Evolutionary conservation across 768 basidiomycete genomes (phyloP), one percentile per base, ranked within the genome.

Genomic region (Suillus tomentosus): DNA sequence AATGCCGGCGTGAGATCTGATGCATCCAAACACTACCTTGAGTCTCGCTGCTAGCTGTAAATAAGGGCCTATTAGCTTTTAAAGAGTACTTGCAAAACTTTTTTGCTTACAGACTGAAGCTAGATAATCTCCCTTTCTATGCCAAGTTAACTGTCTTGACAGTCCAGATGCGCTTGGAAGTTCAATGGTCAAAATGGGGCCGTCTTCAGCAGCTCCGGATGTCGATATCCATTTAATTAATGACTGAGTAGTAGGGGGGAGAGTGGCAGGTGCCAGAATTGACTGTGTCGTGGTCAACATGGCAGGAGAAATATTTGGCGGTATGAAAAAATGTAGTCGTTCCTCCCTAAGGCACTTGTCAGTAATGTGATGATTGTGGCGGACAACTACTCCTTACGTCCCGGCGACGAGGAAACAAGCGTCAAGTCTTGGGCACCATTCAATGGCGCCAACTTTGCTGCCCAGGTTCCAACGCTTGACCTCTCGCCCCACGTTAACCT

Each of bases 21-120:
- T 99, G 97, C 60, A 99, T 97, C 87, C 96, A 95, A 36, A 98
- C 92, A 53, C 88, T 87, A 42, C 91, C 89, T 73, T 94, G 91
- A 40, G 82, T 84, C 58, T 88, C 91, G 67, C 81, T 83, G 68
- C 79, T 84, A 17, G 89, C 89, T 91, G 66, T 31, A 39, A 27
- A 68, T 19, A 56, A 63, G 65, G 63, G 63, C 54, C 64, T 58
- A 66, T 17, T 67, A 63, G 37, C 11, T 36, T 61, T 61, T 22
- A 8, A 40, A 37, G 24, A n/a, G 7, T 34, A 37, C 6, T 39
- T 43, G 17, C 47, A 15, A 62, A 5, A 27, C 66, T 59, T n/a
- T 40, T 37, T 36, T 27, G 89, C 95, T 77, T 74, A 98, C 96
- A 92, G 65, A 99, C 95, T 57, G 93, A 93, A 54, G 96, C 90